These are phyloP conservation scores for Cryptococcus sp. DNA, from an alignment of 1,284 basidiomycete genomes.

Conservation along the genomic window DNA sequence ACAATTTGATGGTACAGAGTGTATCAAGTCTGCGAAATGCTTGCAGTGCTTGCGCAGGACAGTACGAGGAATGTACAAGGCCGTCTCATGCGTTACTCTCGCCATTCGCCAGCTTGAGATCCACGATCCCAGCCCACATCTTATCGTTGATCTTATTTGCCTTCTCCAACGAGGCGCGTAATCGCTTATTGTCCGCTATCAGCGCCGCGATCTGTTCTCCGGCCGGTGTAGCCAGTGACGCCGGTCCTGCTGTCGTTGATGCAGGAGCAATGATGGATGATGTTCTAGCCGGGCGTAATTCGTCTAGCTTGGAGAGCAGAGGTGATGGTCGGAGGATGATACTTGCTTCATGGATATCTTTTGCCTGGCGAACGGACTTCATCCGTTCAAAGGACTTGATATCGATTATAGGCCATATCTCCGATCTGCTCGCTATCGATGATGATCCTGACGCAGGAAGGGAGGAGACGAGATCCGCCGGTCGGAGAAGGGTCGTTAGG, in stretches of 20 bases:
- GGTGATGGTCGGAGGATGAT: conserved; percentile 27
- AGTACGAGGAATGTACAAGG: too few relatives aligned
- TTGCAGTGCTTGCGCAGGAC: too few relatives aligned
- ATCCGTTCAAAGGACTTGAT: conserved; percentile 51
- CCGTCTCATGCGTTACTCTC: too few relatives aligned
- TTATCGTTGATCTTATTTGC: conserved; percentile 82
- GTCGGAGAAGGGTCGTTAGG: conserved; percentile 74
- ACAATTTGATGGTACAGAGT: too few relatives aligned
- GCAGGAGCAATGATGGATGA: not conserved
- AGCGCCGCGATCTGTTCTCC: conserved; percentile 61
- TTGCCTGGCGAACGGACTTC: conserved; percentile 36
- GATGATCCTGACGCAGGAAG: conserved; percentile 62
- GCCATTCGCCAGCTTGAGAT: conserved; percentile 31
- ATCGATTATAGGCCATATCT: conserved; percentile 48
- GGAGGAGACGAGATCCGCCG: conserved; percentile 72
- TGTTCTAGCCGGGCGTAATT: conserved; percentile 10
- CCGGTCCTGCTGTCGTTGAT: not conserved
- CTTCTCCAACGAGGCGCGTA: conserved; percentile 70
- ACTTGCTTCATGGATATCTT: conserved; percentile 39
- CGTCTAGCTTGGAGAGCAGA: conserved; percentile 14
- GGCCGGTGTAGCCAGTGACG: conserved; percentile 1
- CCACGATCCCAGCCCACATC: conserved; percentile 78
- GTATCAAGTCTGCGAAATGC: too few relatives aligned
- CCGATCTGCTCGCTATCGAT: conserved; percentile 12
- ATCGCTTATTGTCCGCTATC: conserved; percentile 66